Percentiles rank a stretch among this genome's conserved stretches.
Evolutionary conservation across 2,329 filamentous ascomycete species (phyloP).

Genomic region (Nemania abortiva): DNA sequence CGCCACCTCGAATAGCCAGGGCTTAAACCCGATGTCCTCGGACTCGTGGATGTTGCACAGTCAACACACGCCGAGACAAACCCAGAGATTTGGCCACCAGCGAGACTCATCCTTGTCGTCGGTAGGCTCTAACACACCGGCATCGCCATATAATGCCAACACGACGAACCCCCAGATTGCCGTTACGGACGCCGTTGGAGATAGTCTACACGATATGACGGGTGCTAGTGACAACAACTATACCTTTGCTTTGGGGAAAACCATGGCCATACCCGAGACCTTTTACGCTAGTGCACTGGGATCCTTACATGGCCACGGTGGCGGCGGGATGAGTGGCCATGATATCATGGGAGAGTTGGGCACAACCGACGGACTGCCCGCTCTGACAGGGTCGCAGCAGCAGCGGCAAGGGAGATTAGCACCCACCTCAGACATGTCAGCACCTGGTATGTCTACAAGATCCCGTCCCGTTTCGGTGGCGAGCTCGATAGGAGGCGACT

Average conservation of each 20-base stretch:
- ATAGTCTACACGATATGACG: slow-evolving; percentile 60
- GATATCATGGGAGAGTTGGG: slow-evolving; percentile 31
- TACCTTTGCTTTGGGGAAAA: slow-evolving; percentile 60
- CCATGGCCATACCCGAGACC: slow-evolving; percentile 51
- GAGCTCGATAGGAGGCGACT: slow-evolving; percentile 69
- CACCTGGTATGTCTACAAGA: slow-evolving; percentile 51
- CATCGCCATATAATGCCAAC: slow-evolving; percentile 68
- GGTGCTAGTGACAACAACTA: slow-evolving; percentile 55
- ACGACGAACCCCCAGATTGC: slow-evolving; percentile 70
- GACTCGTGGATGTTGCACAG: slow-evolving; percentile 49
- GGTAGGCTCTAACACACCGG: slow-evolving; percentile 69
- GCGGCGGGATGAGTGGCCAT: slow-evolving; percentile 40
- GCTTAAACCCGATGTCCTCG: slow-evolving; percentile 50
- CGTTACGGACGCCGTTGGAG: slow-evolving; percentile 62
- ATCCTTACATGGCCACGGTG: slow-evolving; percentile 48
- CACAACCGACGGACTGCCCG: slow-evolving; percentile 36
- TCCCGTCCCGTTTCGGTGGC: slow-evolving; percentile 69
- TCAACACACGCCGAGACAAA: slow-evolving; percentile 48
- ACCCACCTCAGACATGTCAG: slow-evolving; percentile 61
- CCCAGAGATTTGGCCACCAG: slow-evolving; percentile 61
- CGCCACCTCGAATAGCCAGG: slow-evolving; percentile 40
- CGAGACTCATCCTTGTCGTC: slow-evolving; percentile 73
- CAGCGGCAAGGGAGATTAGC: slow-evolving; percentile 57
- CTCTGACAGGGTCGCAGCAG: slow-evolving; percentile 41
- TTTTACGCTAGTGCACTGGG: slow-evolving; percentile 55